phyloP scores from a whole-genome alignment of 176 grass and related monocot genomes.

The Puya raimondii region DNA sequence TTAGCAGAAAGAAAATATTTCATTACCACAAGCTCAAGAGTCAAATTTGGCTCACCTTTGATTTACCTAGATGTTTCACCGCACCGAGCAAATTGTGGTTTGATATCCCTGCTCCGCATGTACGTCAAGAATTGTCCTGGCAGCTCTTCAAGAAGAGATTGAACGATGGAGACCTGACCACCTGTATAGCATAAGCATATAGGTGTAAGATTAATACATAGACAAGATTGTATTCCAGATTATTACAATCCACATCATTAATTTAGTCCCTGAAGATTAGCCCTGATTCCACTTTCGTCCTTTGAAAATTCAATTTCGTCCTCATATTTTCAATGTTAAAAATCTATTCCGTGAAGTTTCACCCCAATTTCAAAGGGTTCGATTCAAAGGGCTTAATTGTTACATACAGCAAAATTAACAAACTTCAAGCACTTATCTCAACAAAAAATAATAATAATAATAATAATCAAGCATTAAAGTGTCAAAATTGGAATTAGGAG shows the following conservation, averaged over 20 bases:
- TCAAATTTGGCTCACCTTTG: too few relatives aligned
- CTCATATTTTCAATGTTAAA: too few relatives aligned
- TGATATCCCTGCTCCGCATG: constrained; percentile 63
- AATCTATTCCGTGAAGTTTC: too few relatives aligned
- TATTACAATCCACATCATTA: background rate
- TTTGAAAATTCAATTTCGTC: too few relatives aligned
- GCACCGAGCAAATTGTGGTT: constrained; percentile 30
- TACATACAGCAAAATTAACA: too few relatives aligned
- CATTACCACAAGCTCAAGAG: too few relatives aligned
- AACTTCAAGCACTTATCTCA: too few relatives aligned
- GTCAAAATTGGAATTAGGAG: too few relatives aligned
- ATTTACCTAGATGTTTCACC: background rate
- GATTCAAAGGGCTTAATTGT: too few relatives aligned
- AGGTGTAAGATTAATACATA: background rate
- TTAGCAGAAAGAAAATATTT: too few relatives aligned
- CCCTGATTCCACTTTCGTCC: too few relatives aligned
- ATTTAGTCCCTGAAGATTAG: background rate
- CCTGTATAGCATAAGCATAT: constrained; percentile 24
- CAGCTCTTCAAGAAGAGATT: constrained; percentile 82
- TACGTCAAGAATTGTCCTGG: constrained; percentile 79
- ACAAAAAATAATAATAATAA: background rate
- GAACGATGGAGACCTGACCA: constrained; percentile 59
- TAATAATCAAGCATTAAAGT: constrained; percentile 8
- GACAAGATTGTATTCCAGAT: background rate
- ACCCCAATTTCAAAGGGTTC: too few relatives aligned